A percentile compares a stretch with the other conserved stretches of the same genome.
phyloP scores from a whole-genome alignment of 768 basidiomycete genomes.

The Lyophyllum decastes region DNA sequence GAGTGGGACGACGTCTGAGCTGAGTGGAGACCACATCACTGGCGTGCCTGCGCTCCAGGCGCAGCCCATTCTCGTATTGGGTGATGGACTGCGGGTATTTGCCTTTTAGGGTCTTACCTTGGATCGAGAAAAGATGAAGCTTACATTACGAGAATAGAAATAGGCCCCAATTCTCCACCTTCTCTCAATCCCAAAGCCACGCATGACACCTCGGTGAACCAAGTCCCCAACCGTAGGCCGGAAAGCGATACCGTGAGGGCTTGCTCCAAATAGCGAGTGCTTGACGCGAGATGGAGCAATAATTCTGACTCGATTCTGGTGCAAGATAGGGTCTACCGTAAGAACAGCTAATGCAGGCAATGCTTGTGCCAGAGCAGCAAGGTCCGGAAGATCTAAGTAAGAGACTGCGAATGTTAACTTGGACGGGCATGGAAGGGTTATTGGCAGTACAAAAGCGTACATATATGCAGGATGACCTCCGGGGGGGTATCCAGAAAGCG shows the following conservation, averaged over 20 bases:
- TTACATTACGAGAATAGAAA: constrained; percentile 60
- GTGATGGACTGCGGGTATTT: constrained; percentile 50
- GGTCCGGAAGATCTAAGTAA: constrained; percentile 74
- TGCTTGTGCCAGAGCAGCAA: constrained; percentile 51
- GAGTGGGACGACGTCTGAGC: constrained; percentile 47
- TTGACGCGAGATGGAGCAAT: constrained; percentile 68
- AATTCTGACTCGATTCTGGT: constrained; percentile 59
- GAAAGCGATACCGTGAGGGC: constrained; percentile 54
- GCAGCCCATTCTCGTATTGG: constrained; percentile 63
- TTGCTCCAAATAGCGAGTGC: constrained; percentile 63
- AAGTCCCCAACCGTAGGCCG: constrained; percentile 69
- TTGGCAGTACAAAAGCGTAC: constrained; percentile 33
- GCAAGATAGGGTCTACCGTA: constrained; percentile 63
- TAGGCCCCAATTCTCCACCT: constrained; percentile 69
- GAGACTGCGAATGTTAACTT: constrained; percentile 44
- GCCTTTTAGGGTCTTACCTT: constrained; percentile 8
- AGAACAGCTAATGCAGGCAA: constrained; percentile 49
- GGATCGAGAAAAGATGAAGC: constrained; percentile 20
- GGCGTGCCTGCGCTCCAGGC: constrained; percentile 55
- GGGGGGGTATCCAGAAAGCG: constrained; percentile 45
- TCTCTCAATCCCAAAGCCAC: constrained; percentile 65
- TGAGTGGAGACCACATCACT: constrained; percentile 53
- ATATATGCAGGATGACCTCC: constrained; percentile 60
- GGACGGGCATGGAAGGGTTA: not conserved
- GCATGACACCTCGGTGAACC: constrained; percentile 69